A percentile compares a stretch with the other conserved stretches of the same genome.
Evolutionary conservation across 2,329 filamentous ascomycete species (phyloP).

Genomic region (Dactylellina drechsleri): DNA sequence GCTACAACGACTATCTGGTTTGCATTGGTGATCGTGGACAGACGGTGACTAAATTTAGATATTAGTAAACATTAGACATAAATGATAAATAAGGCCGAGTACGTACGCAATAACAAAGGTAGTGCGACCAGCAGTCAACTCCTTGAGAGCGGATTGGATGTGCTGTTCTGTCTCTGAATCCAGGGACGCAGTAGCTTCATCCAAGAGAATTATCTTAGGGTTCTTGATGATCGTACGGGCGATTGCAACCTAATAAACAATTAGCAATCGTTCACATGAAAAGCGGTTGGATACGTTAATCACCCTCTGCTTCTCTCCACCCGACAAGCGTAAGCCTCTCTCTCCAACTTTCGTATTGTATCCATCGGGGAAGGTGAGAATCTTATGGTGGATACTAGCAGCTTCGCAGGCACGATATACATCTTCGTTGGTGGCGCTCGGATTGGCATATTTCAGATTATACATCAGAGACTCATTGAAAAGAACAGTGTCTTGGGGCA

Average conservation of each 20-base stretch:
- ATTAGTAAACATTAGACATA: conserved; percentile 14
- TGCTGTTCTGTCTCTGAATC: conserved; percentile 93
- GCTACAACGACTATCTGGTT: conserved; percentile 85
- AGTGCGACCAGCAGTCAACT: conserved; percentile 83
- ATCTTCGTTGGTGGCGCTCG: conserved; percentile 80
- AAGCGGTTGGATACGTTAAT: not conserved
- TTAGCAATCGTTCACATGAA: not conserved
- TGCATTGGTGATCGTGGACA: conserved; percentile 85
- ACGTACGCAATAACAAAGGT: conserved; percentile 90
- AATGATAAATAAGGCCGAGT: not conserved
- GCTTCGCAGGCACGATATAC: conserved; percentile 83
- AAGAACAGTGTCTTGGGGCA: conserved; percentile 93
- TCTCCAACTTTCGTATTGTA: conserved; percentile 93
- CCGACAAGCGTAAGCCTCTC: conserved; percentile 84
- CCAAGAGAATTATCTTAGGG: conserved; percentile 88
- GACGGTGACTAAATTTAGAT: conserved; percentile 70
- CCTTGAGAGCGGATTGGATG: conserved; percentile 86
- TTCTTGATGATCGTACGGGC: conserved; percentile 92
- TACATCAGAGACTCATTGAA: conserved; percentile 97
- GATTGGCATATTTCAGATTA: conserved; percentile 89
- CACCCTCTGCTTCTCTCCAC: conserved; percentile 87
- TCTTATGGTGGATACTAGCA: conserved; percentile 92
- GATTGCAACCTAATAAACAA: conserved; percentile 74
- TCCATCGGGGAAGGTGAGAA: conserved; percentile 84
- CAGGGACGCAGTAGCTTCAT: conserved; percentile 90